A percentile compares a stretch with the other conserved stretches of the same genome.
Conservation (phyloP, 2,329 filamentous ascomycete species). For the Diaporthe citri region DNA sequence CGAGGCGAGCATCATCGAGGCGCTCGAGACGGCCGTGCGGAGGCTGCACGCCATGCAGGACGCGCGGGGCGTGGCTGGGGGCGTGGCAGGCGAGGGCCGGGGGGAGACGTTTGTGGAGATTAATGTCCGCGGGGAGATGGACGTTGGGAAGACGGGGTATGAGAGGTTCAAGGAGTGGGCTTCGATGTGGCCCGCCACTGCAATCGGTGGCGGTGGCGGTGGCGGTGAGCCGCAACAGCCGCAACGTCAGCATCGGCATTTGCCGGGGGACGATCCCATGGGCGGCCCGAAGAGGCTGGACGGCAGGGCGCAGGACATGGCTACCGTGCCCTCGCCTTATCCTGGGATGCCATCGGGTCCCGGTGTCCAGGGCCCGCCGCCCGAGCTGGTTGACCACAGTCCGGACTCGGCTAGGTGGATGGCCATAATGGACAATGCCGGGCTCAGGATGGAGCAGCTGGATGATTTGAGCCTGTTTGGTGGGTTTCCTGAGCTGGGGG, state of each 20-base stretch:
- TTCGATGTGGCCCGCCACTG: constrained; percentile 31
- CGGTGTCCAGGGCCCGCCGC: constrained; percentile 2
- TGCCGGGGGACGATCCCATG: not conserved
- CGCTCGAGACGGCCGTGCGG: constrained; percentile 38
- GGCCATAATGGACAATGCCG: constrained; percentile 32
- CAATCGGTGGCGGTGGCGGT: not conserved
- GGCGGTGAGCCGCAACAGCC: not conserved
- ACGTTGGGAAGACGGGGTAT: constrained; percentile 37
- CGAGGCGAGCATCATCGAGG: constrained; percentile 41
- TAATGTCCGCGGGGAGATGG: constrained; percentile 22
- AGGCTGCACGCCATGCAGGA: constrained; percentile 39
- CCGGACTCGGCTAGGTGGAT: constrained; percentile 37
- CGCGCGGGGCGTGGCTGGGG: not conserved
- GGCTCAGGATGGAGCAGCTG: constrained; percentile 32
- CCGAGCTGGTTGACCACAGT: constrained; percentile 31
- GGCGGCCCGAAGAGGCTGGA: not conserved
- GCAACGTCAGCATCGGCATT: not conserved
- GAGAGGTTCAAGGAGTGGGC: constrained; percentile 40
- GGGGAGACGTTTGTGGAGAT: constrained; percentile 9
- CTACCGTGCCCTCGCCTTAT: constrained; percentile 6
- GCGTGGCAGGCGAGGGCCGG: not conserved
- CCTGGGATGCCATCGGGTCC: constrained; percentile 11
- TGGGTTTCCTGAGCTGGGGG: constrained; percentile 38
- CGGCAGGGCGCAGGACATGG: not conserved
- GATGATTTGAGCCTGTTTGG: constrained; percentile 39